Conservation (phyloP, 495 filamentous ascomycete species). For the Cryomyces minteri region DNA sequence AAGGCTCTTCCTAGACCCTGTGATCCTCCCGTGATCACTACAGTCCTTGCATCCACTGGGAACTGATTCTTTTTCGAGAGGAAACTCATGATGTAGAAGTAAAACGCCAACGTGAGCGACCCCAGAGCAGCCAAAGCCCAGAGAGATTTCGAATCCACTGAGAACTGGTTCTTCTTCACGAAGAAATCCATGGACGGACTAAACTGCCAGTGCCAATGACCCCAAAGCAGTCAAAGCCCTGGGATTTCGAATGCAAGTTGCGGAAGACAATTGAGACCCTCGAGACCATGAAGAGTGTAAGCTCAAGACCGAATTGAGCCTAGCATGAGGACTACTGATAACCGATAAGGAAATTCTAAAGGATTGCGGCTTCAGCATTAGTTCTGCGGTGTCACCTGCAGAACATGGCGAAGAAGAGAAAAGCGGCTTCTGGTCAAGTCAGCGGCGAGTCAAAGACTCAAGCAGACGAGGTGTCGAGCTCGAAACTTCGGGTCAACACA, state of each 20-base stretch:
- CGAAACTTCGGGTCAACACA: constrained; percentile 33
- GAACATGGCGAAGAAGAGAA: constrained; percentile 1
- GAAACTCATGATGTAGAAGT: constrained; percentile 38
- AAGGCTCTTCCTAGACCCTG: constrained; percentile 75
- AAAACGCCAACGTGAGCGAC: neutral
- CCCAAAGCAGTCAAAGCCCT: no score
- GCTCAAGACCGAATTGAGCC: no score
- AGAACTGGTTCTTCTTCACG: no score
- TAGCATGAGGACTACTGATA: no score
- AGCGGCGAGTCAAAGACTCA: no score
- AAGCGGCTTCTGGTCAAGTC: neutral
- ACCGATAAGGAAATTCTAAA: no score
- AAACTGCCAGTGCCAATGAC: no score
- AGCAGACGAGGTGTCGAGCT: constrained; percentile 18
- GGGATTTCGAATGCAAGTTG: no score
- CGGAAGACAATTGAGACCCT: no score
- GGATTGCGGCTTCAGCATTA: neutral
- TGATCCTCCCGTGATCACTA: constrained; percentile 80
- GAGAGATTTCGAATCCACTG: no score
- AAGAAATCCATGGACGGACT: no score
- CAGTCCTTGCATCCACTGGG: constrained; percentile 54
- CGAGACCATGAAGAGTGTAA: no score
- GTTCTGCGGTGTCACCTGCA: neutral
- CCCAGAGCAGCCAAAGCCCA: neutral
- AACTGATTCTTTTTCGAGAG: constrained; percentile 56